Percentiles rank a stretch among this genome's conserved stretches.
phyloP scores from a whole-genome alignment of 352 stramenopile genomes.

The Plasmopara muralis region DNA sequence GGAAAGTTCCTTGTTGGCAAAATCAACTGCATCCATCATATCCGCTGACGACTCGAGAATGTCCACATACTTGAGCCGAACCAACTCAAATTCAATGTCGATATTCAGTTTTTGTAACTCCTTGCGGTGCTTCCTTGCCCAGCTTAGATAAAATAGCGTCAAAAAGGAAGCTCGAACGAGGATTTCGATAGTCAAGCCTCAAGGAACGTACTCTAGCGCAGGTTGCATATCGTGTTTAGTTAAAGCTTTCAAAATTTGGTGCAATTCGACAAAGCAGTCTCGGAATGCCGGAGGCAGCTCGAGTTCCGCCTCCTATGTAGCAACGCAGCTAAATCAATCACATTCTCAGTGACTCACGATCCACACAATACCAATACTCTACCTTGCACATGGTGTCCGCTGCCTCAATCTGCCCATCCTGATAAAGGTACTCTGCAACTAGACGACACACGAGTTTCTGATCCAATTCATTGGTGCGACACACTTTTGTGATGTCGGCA shows the following conservation, averaged over 20 bases:
- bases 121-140: conserved; percentile 47
- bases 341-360: not conserved
- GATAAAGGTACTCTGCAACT: conserved; percentile 73
- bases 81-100: conserved; percentile 79
- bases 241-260: conserved; percentile 57
- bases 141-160: conserved; percentile 29
- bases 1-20: conserved; percentile 56
- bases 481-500: conserved; percentile 63
- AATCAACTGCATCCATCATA: conserved; percentile 62
- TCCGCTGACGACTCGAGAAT: conserved; percentile 56
- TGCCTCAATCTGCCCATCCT: conserved; percentile 68
- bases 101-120: conserved; percentile 45
- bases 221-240: conserved; percentile 56
- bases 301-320: conserved; percentile 48
- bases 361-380: not conserved
- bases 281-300: conserved; percentile 43
- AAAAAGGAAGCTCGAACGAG: not conserved
- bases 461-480: conserved; percentile 49
- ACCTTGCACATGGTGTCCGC: conserved; percentile 68
- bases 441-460: conserved; percentile 57
- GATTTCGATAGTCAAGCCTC: not conserved
- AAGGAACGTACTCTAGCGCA: conserved; percentile 49
- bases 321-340: conserved; percentile 2
- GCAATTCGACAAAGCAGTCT: conserved; percentile 62
- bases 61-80: conserved; percentile 78